Evolutionary conservation across 176 grass and related monocot genomes (phyloP).

Genomic region (Rhipidocladum racemiflorum): DNA sequence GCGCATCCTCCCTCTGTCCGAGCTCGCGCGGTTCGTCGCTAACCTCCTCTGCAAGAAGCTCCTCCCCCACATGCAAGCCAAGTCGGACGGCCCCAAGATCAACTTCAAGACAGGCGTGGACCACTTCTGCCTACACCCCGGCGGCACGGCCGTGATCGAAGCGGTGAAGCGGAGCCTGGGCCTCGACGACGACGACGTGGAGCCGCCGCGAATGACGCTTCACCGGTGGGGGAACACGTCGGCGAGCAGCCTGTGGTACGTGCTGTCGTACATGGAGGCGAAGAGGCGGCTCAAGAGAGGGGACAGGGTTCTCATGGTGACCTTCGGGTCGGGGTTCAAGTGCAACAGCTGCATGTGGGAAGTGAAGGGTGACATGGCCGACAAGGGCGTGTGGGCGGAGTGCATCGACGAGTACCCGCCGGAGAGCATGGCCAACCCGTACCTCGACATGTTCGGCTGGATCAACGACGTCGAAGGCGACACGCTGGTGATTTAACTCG

Average conservation of each 20-base stretch:
- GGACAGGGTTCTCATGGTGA: constrained; percentile 64
- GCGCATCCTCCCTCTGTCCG: constrained; percentile 43
- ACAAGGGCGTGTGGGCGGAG: constrained; percentile 47
- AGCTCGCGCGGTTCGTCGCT: constrained; percentile 24
- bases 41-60: not conserved
- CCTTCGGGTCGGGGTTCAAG: constrained; percentile 72
- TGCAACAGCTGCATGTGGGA: constrained; percentile 82
- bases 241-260: constrained; percentile 67
- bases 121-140: constrained; percentile 78
- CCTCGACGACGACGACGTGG: constrained; percentile 46
- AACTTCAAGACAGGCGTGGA: constrained; percentile 60
- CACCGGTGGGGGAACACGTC: constrained; percentile 80
- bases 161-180: constrained; percentile 49
- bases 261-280: constrained; percentile 74
- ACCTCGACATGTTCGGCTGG: constrained; percentile 59
- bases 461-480: constrained; percentile 45
- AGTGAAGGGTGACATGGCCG: constrained; percentile 44
- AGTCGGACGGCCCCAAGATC: not conserved
- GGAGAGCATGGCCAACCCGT: constrained; percentile 46
- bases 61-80: not conserved
- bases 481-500: not conserved
- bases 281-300: constrained; percentile 47
- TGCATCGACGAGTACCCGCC: constrained; percentile 62
- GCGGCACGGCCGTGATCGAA: constrained; percentile 56
- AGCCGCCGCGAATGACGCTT: constrained; percentile 67